Conservation (phyloP, 2,329 filamentous ascomycete species). For the Bipolaris gigantea region DNA sequence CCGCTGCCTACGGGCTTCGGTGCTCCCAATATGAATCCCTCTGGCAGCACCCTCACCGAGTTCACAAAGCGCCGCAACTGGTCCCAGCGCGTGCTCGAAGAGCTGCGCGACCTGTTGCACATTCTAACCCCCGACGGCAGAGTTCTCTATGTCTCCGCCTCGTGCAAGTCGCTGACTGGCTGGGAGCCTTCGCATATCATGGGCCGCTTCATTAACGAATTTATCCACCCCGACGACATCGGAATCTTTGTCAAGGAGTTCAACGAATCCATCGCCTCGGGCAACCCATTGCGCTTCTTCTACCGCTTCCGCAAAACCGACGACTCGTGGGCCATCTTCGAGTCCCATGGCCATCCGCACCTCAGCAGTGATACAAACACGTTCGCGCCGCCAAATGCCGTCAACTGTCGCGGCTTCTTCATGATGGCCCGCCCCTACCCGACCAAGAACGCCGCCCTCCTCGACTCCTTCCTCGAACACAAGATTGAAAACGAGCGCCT, state of each 20-base stretch:
- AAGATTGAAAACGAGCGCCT: slow-evolving; percentile 95
- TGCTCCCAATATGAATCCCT: slow-evolving; percentile 46
- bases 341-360: slow-evolving; percentile 91
- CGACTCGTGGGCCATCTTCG: slow-evolving; percentile 75
- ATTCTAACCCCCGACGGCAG: slow-evolving; percentile 83
- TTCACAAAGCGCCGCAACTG: slow-evolving; percentile 73
- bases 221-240: slow-evolving; percentile 83
- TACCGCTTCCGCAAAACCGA: slow-evolving; percentile 80
- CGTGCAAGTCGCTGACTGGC: slow-evolving; percentile 72
- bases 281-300: slow-evolving; percentile 79
- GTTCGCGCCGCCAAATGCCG: slow-evolving; percentile 61
- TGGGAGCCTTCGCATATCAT: slow-evolving; percentile 71
- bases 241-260: slow-evolving; percentile 83
- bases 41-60: slow-evolving; percentile 62
- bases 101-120: slow-evolving; percentile 84
- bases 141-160: slow-evolving; percentile 84
- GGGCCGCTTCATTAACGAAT: slow-evolving; percentile 75
- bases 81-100: slow-evolving; percentile 86
- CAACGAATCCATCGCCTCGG: slow-evolving; percentile 82
- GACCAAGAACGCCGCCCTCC: slow-evolving; percentile 78
- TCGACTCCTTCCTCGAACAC: slow-evolving; percentile 94
- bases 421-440: slow-evolving; percentile 91
- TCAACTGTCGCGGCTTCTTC: slow-evolving; percentile 84
- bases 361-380: slow-evolving; percentile 70
- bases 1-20: slow-evolving; percentile 60